Conservation (phyloP, 352 stramenopile genomes). For the Pythium dissimile region DNA sequence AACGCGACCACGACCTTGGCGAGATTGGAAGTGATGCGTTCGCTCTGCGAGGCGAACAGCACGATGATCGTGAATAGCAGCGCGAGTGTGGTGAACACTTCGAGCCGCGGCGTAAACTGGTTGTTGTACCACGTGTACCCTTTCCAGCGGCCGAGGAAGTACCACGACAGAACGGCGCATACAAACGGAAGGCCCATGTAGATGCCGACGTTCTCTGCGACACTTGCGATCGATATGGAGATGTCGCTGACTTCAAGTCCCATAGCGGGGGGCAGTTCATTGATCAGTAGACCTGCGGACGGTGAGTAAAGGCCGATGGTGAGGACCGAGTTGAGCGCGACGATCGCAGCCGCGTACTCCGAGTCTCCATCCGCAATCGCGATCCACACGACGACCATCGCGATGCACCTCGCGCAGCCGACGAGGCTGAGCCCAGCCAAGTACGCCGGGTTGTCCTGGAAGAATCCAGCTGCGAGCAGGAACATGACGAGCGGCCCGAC, state of each 20-base stretch:
- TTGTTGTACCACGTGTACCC: conserved; percentile 47
- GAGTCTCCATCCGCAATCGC: conserved; percentile 54
- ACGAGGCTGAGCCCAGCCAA: conserved; percentile 65
- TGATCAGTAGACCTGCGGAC: conserved; percentile 48
- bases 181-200: conserved; percentile 74
- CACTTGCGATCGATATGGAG: conserved; percentile 39
- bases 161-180: conserved; percentile 35
- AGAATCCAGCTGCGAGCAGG: conserved; percentile 41
- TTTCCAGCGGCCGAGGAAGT: conserved; percentile 31
- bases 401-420: conserved; percentile 65
- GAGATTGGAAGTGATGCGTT: conserved; percentile 47
- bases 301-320: conserved; percentile 60
- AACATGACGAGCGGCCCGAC: conserved; percentile 56
- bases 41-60: conserved; percentile 68
- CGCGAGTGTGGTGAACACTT: conserved; percentile 41
- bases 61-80: conserved; percentile 69
- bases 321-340: conserved; percentile 63
- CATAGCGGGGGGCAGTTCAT: conserved; percentile 39
- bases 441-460: conserved; percentile 44
- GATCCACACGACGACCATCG: conserved; percentile 85
- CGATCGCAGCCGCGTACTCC: conserved; percentile 61
- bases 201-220: conserved; percentile 54
- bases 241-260: conserved; percentile 35
- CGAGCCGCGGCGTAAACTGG: conserved; percentile 38
- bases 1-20: conserved; percentile 50